Base-by-base conservation (phyloP, 2,329 filamentous ascomycete species). In the Fusarium sp. region DNA sequence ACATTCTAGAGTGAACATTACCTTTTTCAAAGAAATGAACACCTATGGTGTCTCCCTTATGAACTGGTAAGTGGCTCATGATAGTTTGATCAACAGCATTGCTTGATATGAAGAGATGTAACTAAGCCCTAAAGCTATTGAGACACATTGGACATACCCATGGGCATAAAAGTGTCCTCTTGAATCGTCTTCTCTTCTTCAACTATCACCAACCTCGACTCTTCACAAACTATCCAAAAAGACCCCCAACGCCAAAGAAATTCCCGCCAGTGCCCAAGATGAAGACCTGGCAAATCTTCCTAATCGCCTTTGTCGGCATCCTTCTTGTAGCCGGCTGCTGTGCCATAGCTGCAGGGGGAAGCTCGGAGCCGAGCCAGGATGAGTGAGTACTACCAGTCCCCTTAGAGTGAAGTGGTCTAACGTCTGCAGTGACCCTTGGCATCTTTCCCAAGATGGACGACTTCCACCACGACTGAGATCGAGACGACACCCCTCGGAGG, bases 41-140 rank as follows among this genome's bases (percentile, higher is more conserved):
- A 37, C 1, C 1, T 37, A 37, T n/a, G 34, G 6, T 0, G 0
- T 6, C 16, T 18, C 31, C 16, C 16, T 10, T 7, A 11, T n/a
- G 34, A 37, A 37, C 18, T 1, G 34, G 9, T n/a, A n/a, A 37
- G 34, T 37, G 34, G 34, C 34, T 37, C 34, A 6, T n/a, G 16
- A 37, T 37, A 37, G 3, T n/a, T 5, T n/a, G 18, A n/a, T 6
- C 3, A 37, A 11, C 18, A 18, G 34, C 34, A 37, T n/a, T 7
- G 10, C 10, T 37, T 37, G 3, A 37, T 6, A 37, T 37, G 34
- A 7, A 37, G 34, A 37, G 18, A 4, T 11, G 34, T 4, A 37
- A n/a, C 18, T 11, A 3, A 37, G 3, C 16, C 10, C 34, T n/a
- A 11, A 6, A n/a, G 18, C 34, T 37, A 37, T 37, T 37, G 1